These are phyloP conservation scores for Artemisia princeps DNA, from an alignment of 140 eudicot genomes.

Conservation along the genomic window DNA sequence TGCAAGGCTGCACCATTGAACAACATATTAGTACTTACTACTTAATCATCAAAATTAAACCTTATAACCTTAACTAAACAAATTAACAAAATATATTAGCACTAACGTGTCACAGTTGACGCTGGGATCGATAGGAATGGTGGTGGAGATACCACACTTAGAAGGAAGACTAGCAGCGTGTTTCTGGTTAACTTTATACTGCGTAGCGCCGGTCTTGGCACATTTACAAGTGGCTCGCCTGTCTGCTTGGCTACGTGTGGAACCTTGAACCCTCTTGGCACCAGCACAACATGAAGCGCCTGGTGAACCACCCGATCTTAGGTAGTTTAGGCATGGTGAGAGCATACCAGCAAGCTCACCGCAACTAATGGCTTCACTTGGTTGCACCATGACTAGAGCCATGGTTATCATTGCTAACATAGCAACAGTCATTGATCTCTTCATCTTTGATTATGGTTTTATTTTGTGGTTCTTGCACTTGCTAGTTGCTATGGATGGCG, in stretches of 20 bases:
- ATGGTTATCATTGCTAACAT: conserved; percentile 40
- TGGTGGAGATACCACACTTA: conserved; percentile 30
- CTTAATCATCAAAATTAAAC: background rate
- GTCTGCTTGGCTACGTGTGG: conserved; percentile 28
- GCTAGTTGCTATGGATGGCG: background rate
- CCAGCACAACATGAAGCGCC: conserved; percentile 33
- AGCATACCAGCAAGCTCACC: conserved; percentile 23
- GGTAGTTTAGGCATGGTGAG: conserved; percentile 38
- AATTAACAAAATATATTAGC: background rate
- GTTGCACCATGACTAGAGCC: conserved; percentile 31
- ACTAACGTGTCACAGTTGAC: conserved; percentile 34
- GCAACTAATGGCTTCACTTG: conserved; percentile 36
- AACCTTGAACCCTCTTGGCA: conserved; percentile 23
- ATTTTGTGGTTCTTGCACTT: background rate
- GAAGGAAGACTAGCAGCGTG: conserved; percentile 31
- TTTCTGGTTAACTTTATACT: conserved; percentile 19
- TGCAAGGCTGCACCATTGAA: conserved; percentile 25
- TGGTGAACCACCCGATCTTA: conserved; percentile 36
- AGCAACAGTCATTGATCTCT: conserved; percentile 27
- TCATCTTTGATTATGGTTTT: conserved; percentile 19
- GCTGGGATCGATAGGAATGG: conserved; percentile 28
- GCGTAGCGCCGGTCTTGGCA: conserved; percentile 35
- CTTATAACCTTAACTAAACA: background rate
- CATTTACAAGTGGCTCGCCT: conserved; percentile 47
- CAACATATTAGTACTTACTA: background rate